A percentile compares a stretch with the other conserved stretches of the same genome.
These are phyloP conservation scores for Vicia faba DNA, from an alignment of 306 rosid genomes.

Conservation along the genomic window DNA sequence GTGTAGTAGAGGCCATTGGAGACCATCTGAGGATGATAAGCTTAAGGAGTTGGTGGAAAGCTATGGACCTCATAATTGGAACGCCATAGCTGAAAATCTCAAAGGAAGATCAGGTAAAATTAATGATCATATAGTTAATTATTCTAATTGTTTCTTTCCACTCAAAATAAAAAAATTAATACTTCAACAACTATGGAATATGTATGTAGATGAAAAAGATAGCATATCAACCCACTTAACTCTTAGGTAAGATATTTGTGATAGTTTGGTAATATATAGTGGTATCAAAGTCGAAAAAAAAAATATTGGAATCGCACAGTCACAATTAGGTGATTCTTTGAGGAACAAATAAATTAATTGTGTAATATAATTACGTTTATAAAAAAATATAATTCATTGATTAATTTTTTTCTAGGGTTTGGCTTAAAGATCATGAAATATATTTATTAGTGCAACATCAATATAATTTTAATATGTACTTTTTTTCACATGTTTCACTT, in stretches of 20 bases:
- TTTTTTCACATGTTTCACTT: background rate
- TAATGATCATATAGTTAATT: constrained; percentile 6
- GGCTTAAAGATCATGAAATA: background rate
- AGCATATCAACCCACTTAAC: background rate
- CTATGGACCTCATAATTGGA: constrained; percentile 99
- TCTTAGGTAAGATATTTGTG: background rate
- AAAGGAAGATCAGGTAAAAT: constrained; percentile 90
- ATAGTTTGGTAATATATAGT: background rate
- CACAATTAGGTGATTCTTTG: background rate
- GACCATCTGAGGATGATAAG: constrained; percentile 92
- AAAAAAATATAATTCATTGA: too few species aligned
- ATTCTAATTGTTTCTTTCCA: background rate
- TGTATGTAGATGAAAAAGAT: background rate
- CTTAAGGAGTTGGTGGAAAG: constrained; percentile 84
- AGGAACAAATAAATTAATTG: background rate
- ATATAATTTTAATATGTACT: background rate
- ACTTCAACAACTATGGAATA: constrained; percentile 1
- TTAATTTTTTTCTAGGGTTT: background rate
- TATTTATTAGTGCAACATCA: background rate
- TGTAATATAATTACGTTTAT: background rate
- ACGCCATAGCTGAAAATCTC: constrained; percentile 94
- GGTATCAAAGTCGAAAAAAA: too few species aligned
- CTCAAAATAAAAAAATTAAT: background rate
- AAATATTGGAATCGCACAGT: background rate
- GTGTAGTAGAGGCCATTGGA: constrained; percentile 99